Conservation (phyloP, 306 rosid genomes). For the Purshia tridentata region DNA sequence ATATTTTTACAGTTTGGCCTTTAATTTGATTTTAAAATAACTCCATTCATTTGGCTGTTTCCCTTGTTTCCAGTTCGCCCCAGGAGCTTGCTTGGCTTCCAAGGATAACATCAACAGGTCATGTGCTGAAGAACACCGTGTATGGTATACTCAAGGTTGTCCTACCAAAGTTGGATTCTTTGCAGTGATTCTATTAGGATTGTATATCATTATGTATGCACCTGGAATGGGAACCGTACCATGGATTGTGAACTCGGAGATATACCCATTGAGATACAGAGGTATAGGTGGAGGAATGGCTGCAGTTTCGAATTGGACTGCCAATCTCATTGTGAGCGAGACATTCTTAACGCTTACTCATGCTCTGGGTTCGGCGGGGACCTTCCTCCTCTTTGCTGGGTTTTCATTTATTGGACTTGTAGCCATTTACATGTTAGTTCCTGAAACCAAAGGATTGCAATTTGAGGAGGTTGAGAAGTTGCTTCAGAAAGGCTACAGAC, state of each 20-base stretch:
- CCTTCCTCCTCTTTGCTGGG: conserved; percentile 70
- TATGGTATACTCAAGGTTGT: conserved; percentile 73
- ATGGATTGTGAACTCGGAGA: conserved; percentile 83
- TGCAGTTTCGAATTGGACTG: conserved; percentile 74
- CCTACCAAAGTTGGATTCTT: conserved; percentile 68
- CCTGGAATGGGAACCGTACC: conserved; percentile 89
- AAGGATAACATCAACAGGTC: conserved; percentile 25
- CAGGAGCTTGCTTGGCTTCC: conserved; percentile 73
- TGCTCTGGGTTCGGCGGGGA: conserved; percentile 54
- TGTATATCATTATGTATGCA: conserved; percentile 61
- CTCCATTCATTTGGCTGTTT: neutral
- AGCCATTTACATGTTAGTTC: conserved; percentile 48
- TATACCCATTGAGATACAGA: conserved; percentile 69
- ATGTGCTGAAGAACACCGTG: conserved; percentile 40
- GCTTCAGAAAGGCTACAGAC: conserved; percentile 46
- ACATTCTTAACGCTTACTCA: conserved; percentile 63
- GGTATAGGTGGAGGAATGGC: conserved; percentile 83
- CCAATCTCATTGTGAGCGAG: conserved; percentile 68
- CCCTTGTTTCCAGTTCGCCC: conserved; percentile 37
- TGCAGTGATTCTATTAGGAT: conserved; percentile 60
- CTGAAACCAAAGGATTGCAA: conserved; percentile 67
- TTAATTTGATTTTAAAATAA: no score
- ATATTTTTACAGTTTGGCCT: neutral
- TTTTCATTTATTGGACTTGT: conserved; percentile 54
- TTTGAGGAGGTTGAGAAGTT: conserved; percentile 67